Base-by-base conservation (phyloP, 1,284 basidiomycete species). In the Ceratobasidium sp. region DNA sequence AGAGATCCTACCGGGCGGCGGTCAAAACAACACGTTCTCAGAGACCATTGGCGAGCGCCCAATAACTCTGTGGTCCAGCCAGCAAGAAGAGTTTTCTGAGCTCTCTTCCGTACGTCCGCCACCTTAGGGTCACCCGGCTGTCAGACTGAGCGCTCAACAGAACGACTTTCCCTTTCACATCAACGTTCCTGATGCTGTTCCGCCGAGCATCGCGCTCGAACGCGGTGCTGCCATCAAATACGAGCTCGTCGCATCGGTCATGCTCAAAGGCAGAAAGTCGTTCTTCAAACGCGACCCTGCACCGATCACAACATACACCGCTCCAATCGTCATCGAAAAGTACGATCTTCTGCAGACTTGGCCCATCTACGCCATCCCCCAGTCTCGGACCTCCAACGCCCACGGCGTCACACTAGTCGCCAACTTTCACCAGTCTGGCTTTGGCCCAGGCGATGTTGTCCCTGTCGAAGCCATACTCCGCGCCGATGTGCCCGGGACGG, bases 311-410 rank as follows among this genome's bases (percentile, higher is more conserved):
- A 74, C 66, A 4, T 39, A 58, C 51, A 84, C 86, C 37, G 87
- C 92, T 51, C 83, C 85, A 5, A 89, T 96, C 65, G 88, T 90
- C 76, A 92, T 96, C 78, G 91, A 93, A 84, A 96, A 96, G 81
- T 93, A 96, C 79, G 94, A 96, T 76, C 83, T 95, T 8, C 93
- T 95, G 78, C 92, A 93, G 1, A 90, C 92, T 1, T 96, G 94
- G 94, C 94, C 94, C 0, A 86, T 94, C 54, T 96, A 95, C 81
- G 88, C 89, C 68, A 89, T 92, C 78, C 88, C 88, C 6, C 93
- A 96, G 79, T 87, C 86, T 43, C 89, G 91, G n/a, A 85, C 87
- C n/a, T 82, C 88, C 9, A 80, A 84, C 0, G 85, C 89, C 74
- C 89, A 92, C 7, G 90, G 89, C 27, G 86, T 94, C 22, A 89